Conservation (phyloP, 2,329 filamentous ascomycete species). For the Aspergillus sp. region DNA sequence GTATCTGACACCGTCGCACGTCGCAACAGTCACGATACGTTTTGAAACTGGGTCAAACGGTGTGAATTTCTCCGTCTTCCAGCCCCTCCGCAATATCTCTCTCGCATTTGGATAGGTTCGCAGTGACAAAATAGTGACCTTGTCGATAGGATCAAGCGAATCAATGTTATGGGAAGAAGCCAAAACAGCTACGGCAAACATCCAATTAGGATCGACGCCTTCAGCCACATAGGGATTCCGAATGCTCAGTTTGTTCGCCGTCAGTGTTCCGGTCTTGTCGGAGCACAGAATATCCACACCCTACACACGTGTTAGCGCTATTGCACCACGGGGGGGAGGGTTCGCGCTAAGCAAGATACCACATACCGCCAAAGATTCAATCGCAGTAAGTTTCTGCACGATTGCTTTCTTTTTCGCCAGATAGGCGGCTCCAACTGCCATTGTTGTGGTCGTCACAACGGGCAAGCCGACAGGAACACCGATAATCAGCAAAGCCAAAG, state of each 20-base stretch:
- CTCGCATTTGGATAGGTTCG: slow-evolving; percentile 67
- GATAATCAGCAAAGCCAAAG: slow-evolving; percentile 63
- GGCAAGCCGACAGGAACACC: slow-evolving; percentile 75
- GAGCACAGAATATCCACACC: slow-evolving; percentile 71
- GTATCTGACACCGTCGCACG: slow-evolving; percentile 60
- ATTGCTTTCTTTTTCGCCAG: slow-evolving; percentile 70
- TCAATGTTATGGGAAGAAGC: slow-evolving; percentile 72
- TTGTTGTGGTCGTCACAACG: slow-evolving; percentile 68
- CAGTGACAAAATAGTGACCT: slow-evolving; percentile 66
- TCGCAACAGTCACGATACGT: slow-evolving; percentile 63
- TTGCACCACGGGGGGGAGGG: neutral
- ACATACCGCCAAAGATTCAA: slow-evolving; percentile 60
- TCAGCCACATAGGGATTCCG: slow-evolving; percentile 69
- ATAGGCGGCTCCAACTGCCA: slow-evolving; percentile 69
- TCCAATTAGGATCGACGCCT: slow-evolving; percentile 71
- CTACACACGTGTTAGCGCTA: slow-evolving; percentile 15
- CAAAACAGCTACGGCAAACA: slow-evolving; percentile 71
- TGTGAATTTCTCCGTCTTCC: slow-evolving; percentile 68
- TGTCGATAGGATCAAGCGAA: slow-evolving; percentile 70
- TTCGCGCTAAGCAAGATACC: too few species aligned
- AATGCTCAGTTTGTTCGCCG: slow-evolving; percentile 57
- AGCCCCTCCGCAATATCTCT: slow-evolving; percentile 64
- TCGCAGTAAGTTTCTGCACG: slow-evolving; percentile 70
- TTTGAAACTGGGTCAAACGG: slow-evolving; percentile 68
- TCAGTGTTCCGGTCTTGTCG: slow-evolving; percentile 72